Evolutionary conservation across 2,329 filamentous ascomycete genomes (phyloP).

Genomic region (Botrytis fabae): DNA sequence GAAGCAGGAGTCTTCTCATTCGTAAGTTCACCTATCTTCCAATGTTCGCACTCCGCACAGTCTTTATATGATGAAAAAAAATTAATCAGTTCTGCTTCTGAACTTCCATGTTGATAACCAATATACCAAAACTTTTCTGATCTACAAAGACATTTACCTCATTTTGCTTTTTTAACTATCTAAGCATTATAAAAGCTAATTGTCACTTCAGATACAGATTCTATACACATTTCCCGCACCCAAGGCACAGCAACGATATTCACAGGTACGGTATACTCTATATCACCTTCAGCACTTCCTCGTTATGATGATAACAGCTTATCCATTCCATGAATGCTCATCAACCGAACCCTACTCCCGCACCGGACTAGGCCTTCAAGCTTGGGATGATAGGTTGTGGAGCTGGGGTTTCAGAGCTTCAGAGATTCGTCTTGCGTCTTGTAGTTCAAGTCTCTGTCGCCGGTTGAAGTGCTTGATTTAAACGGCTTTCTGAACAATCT

Average conservation of each 20-base stretch:
- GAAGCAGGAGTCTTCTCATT: not conserved
- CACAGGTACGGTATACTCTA: slow-evolving; percentile 31
- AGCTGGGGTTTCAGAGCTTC: slow-evolving; percentile 66
- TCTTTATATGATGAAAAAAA: slow-evolving; percentile 63
- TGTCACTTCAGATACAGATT: slow-evolving; percentile 1
- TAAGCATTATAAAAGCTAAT: slow-evolving; percentile 16
- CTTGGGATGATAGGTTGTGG: slow-evolving; percentile 72
- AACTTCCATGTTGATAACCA: slow-evolving; percentile 62
- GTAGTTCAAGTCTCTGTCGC: slow-evolving; percentile 50
- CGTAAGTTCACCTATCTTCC: slow-evolving; percentile 17
- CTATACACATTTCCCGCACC: not conserved
- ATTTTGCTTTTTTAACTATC: slow-evolving; percentile 1
- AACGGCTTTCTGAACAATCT: slow-evolving; percentile 40
- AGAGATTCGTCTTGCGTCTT: slow-evolving; percentile 58
- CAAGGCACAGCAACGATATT: not conserved
- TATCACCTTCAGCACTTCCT: slow-evolving; percentile 21
- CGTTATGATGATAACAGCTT: slow-evolving; percentile 63
- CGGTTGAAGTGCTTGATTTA: slow-evolving; percentile 67
- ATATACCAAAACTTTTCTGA: slow-evolving; percentile 65
- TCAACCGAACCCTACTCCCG: slow-evolving; percentile 70
- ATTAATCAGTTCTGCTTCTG: slow-evolving; percentile 76
- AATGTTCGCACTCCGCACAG: not conserved
- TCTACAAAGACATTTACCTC: slow-evolving; percentile 33
- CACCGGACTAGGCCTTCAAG: slow-evolving; percentile 57
- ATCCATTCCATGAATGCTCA: slow-evolving; percentile 74